A percentile compares a stretch with the other conserved stretches of the same genome.
Evolutionary conservation across 352 stramenopile species (phyloP).

Genomic region (Phytopythium sindhum): DNA sequence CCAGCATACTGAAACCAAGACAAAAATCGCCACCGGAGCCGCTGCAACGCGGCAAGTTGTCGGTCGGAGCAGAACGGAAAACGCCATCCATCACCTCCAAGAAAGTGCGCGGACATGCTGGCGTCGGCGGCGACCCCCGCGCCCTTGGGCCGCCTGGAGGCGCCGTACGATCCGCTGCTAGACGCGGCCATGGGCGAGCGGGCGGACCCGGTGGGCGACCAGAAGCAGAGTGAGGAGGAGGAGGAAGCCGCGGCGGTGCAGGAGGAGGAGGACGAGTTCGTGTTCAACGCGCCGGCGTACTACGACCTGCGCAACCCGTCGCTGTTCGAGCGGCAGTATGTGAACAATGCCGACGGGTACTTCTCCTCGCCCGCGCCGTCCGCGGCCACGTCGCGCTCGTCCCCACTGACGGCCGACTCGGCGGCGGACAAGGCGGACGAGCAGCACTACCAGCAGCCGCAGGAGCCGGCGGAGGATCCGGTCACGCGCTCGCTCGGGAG

Average conservation of each 20-base stretch:
- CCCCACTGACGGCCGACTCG: conserved; percentile 6
- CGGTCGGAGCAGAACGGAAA: not conserved
- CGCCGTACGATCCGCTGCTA: conserved; percentile 6
- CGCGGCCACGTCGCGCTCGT: conserved; percentile 10
- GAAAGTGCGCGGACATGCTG: not conserved
- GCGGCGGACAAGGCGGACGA: conserved; percentile 11
- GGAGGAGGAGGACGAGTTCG: conserved; percentile 63
- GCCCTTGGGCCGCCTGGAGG: not conserved
- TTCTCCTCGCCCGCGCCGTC: conserved; percentile 43
- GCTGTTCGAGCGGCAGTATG: conserved; percentile 59
- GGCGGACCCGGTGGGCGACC: conserved; percentile 10
- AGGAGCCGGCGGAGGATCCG: not conserved
- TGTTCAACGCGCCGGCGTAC: conserved; percentile 77
- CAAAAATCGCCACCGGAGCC: not conserved
- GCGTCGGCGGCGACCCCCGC: not conserved
- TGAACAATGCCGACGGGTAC: conserved; percentile 86
- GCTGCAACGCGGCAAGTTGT: not conserved
- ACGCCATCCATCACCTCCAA: not conserved
- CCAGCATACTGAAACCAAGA: not conserved
- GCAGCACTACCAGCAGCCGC: not conserved
- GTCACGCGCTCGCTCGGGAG: not conserved
- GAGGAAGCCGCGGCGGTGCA: conserved; percentile 22
- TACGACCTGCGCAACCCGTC: conserved; percentile 79
- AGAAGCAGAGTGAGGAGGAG: conserved; percentile 24
- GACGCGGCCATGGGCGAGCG: conserved; percentile 34